phyloP scores from a whole-genome alignment of 169 alveolate genomes.

The Theileria annulata region DNA sequence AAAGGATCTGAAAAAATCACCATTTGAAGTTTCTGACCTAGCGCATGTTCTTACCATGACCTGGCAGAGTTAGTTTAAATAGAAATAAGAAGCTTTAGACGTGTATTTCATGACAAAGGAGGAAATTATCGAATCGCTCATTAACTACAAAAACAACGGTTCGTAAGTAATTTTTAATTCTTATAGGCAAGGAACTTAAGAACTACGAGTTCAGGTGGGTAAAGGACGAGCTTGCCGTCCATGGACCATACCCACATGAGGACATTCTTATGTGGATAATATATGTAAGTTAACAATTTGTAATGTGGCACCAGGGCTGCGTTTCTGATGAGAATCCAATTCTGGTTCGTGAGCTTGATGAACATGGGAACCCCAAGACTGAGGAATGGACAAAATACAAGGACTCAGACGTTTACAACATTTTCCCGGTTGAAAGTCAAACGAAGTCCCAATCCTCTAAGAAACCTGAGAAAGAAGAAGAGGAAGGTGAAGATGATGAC shows the following conservation, averaged over 20 bases:
- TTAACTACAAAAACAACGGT: constrained; percentile 18
- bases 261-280: constrained; percentile 60
- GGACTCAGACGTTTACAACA: constrained; percentile 28
- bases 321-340: constrained; percentile 57
- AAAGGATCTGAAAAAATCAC: constrained; percentile 6
- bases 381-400: constrained; percentile 36
- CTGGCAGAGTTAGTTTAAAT: constrained; percentile 35
- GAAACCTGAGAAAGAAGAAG: constrained; percentile 5
- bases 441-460: background rate
- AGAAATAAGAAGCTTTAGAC: background rate
- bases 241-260: constrained; percentile 54
- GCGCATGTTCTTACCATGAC: constrained; percentile 58
- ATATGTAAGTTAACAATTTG: constrained; percentile 6
- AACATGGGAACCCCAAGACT: constrained; percentile 24
- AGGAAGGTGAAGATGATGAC: constrained; percentile 8
- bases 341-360: constrained; percentile 26
- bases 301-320: constrained; percentile 15
- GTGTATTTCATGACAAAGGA: constrained; percentile 65
- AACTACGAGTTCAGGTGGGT: constrained; percentile 60
- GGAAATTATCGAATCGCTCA: constrained; percentile 40
- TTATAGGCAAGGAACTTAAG: constrained; percentile 8
- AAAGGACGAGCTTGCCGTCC: constrained; percentile 17
- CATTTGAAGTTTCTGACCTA: constrained; percentile 42
- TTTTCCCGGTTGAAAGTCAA: constrained; percentile 3
- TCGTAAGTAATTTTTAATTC: background rate